These are phyloP conservation scores for Aspergillus homomorphus DNA, from an alignment of 495 filamentous ascomycete species.

Conservation along the genomic window DNA sequence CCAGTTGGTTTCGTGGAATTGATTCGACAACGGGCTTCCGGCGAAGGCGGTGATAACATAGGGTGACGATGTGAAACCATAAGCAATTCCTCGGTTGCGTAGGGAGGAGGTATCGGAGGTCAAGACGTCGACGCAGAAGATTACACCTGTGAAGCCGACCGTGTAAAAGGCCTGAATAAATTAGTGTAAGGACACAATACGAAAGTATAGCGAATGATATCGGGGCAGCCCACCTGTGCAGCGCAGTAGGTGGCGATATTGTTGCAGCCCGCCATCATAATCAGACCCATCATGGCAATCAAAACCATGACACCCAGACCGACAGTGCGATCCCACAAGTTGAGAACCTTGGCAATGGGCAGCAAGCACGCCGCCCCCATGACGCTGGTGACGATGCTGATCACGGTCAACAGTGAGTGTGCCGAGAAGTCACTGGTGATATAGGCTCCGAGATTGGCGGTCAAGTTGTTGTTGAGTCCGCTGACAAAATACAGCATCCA, in stretches of 20 bases:
- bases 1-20: conserved; percentile 52
- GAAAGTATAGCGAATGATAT: no score
- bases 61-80: conserved; percentile 55
- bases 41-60: conserved; percentile 42
- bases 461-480: conserved; percentile 17
- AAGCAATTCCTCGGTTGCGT: conserved; percentile 55
- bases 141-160: conserved; percentile 52
- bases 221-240: conserved; percentile 32
- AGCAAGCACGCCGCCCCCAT: conserved; percentile 60
- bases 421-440: conserved; percentile 14
- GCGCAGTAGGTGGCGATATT: conserved; percentile 46
- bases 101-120: conserved; percentile 59
- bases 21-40: conserved; percentile 31
- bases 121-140: conserved; percentile 53
- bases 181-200: not conserved
- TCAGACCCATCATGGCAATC: conserved; percentile 36
- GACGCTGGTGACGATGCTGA: conserved; percentile 34
- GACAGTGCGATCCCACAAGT: conserved; percentile 58
- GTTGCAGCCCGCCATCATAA: conserved; percentile 49
- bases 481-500: conserved; percentile 31
- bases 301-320: conserved; percentile 47
- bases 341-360: conserved; percentile 62
- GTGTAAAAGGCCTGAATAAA: conserved; percentile 42
- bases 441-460: conserved; percentile 10
- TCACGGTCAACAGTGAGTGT: conserved; percentile 34